Evolutionary conservation across 371 early-diverging fungal genomes (phyloP).

Genomic region (Dipsacomyces acuminosporus): DNA sequence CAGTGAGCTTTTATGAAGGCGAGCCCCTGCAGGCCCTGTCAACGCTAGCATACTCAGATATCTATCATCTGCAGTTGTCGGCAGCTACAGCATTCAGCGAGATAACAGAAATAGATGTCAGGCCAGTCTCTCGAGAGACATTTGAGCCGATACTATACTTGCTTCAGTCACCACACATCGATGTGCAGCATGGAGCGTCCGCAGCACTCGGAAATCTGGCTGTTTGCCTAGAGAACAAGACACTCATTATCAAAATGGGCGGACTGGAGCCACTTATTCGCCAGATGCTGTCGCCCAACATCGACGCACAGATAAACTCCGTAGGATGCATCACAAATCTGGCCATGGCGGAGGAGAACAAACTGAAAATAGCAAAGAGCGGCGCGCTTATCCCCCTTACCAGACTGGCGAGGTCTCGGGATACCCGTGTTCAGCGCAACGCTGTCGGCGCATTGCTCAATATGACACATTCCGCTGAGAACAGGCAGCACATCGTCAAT

Average conservation of each 20-base stretch:
- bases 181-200: slow-evolving; percentile 84
- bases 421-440: slow-evolving; percentile 86
- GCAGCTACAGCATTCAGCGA: slow-evolving; percentile 91
- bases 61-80: slow-evolving; percentile 80
- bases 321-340: slow-evolving; percentile 94
- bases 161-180: slow-evolving; percentile 78
- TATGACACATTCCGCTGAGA: slow-evolving; percentile 89
- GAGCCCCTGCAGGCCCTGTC: slow-evolving; percentile 78
- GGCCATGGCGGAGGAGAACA: slow-evolving; percentile 87
- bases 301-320: slow-evolving; percentile 93
- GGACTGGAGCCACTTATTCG: slow-evolving; percentile 85
- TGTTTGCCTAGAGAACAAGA: slow-evolving; percentile 79
- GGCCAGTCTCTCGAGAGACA: slow-evolving; percentile 71
- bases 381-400: slow-evolving; percentile 76
- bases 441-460: slow-evolving; percentile 91
- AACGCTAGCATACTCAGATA: slow-evolving; percentile 78
- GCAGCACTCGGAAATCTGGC: slow-evolving; percentile 90
- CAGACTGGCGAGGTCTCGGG: slow-evolving; percentile 74
- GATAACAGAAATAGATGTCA: slow-evolving; percentile 81
- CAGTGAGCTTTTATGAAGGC: slow-evolving; percentile 86
- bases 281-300: slow-evolving; percentile 80
- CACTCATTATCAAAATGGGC: slow-evolving; percentile 78
- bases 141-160: slow-evolving; percentile 78
- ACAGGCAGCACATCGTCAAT: slow-evolving; percentile 78
- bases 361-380: slow-evolving; percentile 78